Base-by-base conservation (phyloP, 2,329 filamentous ascomycete species). In the Neofusicoccum sp. region DNA sequence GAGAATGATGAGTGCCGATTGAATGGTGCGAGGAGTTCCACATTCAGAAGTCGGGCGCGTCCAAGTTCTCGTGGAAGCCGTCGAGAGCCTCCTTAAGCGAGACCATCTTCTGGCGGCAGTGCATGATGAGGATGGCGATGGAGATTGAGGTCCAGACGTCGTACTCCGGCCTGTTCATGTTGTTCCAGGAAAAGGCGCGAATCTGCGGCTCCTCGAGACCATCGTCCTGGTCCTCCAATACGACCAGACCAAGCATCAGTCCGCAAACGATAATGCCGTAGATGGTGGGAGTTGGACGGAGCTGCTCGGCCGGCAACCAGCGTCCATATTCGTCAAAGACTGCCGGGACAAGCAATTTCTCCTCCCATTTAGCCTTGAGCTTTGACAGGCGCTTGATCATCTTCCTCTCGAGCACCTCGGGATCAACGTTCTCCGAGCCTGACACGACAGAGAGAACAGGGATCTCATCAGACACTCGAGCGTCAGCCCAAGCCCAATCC, bases 61-160 rank as follows among this genome's bases (percentile, higher is more conserved):
- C 24, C 3, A 4, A 28, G 12, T 31, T 8, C 11, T 34, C 30
- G 34, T 11, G 24, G 24, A 64, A 58, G 36, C 68, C 65, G 0
- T 71, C 68, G 26, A 75, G 33, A 31, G 71, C 72, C 36, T 76
- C 69, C 41, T 76, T 75, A 24, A 84, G 71, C 59, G 76, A 70
- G 56, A 78, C 64, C 76, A 83, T 77, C 34, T 78, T 76, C 62
- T 81, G 80, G 4, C 83, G 77, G 58, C 80, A 78, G 67, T 84
- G 80, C 63, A 83, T 77, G 9, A 84, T 74, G 5, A 83, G 72
- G 61, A 86, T 83, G 0, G 84, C 82, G 53, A 86, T 65, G 0
- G 83, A 82, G 3, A 86, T 72, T 4, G 80, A 77, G 66, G 85
- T 85, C 84, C 84, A 87, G 1, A 86, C 83, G 67, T 86, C 84